Conservation (phyloP, 192 early-diverging fungal genomes). For the Linderina pennispora region DNA sequence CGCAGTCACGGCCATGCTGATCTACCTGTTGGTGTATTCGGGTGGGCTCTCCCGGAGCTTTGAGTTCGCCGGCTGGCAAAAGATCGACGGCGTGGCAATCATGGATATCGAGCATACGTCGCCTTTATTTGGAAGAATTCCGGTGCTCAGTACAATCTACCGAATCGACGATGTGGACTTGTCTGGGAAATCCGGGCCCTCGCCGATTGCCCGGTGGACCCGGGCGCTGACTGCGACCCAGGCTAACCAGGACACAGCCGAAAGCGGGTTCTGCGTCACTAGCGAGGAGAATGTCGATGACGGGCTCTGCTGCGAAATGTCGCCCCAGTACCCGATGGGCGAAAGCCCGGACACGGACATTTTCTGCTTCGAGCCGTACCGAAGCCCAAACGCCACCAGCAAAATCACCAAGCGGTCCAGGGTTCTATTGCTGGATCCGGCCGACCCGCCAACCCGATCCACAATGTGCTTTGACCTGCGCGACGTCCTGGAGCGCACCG, state of each 20-base stretch:
- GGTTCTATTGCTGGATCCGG: neutral
- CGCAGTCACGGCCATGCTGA: constrained; percentile 9
- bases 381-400: neutral
- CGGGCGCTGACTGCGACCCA: constrained; percentile 11
- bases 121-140: constrained; percentile 20
- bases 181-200: neutral
- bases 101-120: constrained; percentile 11
- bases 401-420: neutral
- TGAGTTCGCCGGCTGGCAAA: constrained; percentile 7
- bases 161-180: constrained; percentile 27
- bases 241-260: constrained; percentile 10
- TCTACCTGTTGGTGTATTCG: constrained; percentile 22
- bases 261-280: constrained; percentile 14
- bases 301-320: constrained; percentile 43
- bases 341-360: constrained; percentile 34
- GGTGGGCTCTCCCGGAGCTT: constrained; percentile 12
- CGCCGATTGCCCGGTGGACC: constrained; percentile 27
- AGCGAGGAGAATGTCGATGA: constrained; percentile 21
- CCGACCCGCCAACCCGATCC: neutral
- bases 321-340: constrained; percentile 23
- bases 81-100: constrained; percentile 18
- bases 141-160: constrained; percentile 15
- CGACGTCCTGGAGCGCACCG: constrained; percentile 8
- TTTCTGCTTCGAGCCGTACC: constrained; percentile 27
- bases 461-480: constrained; percentile 30